Evolutionary conservation across 345 rosid genomes (phyloP), one percentile per base, ranked within the genome.

Genomic region (Eucalyptus marginata): DNA sequence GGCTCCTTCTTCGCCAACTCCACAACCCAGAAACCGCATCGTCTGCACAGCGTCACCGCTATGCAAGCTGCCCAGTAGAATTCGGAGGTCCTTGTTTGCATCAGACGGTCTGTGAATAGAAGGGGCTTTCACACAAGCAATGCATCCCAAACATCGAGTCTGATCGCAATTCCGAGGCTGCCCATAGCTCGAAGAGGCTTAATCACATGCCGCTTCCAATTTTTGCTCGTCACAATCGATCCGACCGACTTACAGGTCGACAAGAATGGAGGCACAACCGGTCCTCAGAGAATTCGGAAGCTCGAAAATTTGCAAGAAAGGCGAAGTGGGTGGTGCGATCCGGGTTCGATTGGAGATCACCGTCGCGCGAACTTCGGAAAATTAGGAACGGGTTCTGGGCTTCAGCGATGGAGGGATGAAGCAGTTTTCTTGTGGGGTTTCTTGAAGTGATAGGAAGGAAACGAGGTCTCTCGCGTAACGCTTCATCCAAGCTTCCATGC

Each of bases 1-100:
- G 86, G 94, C 92, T 29, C 96, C 97, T 92, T 95, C 99, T 89
- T 97, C 99, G 1, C 98, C 98, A 66, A 96, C 99, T 43, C 99
- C 98, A 51, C 98, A 97, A 16, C 98, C 99, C 86, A 97, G 94
- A 94, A 97, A 96, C 86, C 86, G 95, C 91, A 96, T 96, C 86
- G 91, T 93, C 49, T 94, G 99, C 86, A 90, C 10, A 58, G 71
- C 31, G 36, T 33, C 86, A 33, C 81, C 87, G 79, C 81, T 80
- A 27, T 64, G 88, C 20, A 88, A 87, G 50, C 89, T 86, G 20
- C 91, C 87, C 56, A 14, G 88, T 49, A 40, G 88, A 44, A 88
- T 79, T 40, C 86, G 18, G 86, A 49, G 83, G 56, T 90, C 92
- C 87, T 81, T 90, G 51, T 88, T 47, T 62, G 88, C 68, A 59